These are phyloP conservation scores for Stephania yunnanensis DNA, from an alignment of 164 flowering plant species.

Conservation along the genomic window DNA sequence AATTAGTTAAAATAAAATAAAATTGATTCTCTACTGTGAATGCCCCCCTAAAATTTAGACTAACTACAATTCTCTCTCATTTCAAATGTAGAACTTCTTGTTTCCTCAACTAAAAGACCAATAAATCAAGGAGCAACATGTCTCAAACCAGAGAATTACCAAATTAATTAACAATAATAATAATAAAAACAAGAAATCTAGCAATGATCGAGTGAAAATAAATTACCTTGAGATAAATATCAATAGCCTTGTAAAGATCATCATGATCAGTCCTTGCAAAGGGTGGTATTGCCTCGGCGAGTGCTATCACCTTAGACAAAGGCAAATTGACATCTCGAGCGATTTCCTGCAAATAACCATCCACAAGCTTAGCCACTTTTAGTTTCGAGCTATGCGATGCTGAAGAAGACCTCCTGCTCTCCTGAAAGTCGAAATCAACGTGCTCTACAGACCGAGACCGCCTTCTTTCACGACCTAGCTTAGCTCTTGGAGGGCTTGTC, in stretches of 20 bases:
- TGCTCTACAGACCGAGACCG: constrained; percentile 86
- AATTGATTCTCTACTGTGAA: constrained; percentile 31
- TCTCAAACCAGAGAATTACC: background rate
- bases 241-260: constrained; percentile 88
- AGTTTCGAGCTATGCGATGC: constrained; percentile 83
- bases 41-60: background rate
- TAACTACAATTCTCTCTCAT: background rate
- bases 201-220: background rate
- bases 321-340: constrained; percentile 68
- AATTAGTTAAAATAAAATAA: background rate
- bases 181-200: background rate
- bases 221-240: constrained; percentile 86
- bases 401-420: constrained; percentile 75
- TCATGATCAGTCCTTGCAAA: constrained; percentile 90
- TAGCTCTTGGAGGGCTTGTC: constrained; percentile 59
- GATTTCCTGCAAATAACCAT: constrained; percentile 73
- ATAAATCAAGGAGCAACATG: background rate
- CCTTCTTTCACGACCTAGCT: constrained; percentile 44
- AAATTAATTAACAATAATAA: background rate
- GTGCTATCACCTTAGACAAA: constrained; percentile 55
- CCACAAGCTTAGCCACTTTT: constrained; percentile 88
- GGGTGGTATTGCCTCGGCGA: constrained; percentile 76
- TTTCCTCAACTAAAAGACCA: background rate
- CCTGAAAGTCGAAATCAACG: constrained; percentile 61
- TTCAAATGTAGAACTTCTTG: background rate